Conservation (phyloP, 2,329 filamentous ascomycete genomes). For the Ophidiomyces ophidiicola region DNA sequence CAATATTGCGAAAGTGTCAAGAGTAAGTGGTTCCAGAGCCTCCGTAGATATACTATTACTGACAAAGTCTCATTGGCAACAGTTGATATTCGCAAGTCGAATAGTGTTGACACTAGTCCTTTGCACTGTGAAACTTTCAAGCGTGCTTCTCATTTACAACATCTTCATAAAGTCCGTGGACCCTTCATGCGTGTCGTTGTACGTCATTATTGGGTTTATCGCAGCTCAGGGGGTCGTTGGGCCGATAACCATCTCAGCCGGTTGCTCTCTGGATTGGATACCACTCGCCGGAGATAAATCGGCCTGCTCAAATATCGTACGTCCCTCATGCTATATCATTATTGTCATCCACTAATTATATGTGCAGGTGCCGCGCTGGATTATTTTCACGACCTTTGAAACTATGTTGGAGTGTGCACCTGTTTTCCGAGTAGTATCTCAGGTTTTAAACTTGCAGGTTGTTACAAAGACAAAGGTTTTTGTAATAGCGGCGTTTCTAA, state of each 20-base stretch:
- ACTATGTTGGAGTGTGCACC: conserved; percentile 2
- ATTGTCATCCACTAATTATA: background rate
- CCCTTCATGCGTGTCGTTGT: background rate
- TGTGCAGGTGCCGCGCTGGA: conserved; percentile 4
- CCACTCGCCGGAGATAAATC: background rate
- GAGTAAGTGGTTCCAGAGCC: background rate
- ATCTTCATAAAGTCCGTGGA: conserved; percentile 6
- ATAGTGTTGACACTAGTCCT: conserved; percentile 5
- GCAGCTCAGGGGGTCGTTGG: conserved; percentile 1
- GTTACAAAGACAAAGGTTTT: background rate
- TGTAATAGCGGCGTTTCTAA: conserved; percentile 3
- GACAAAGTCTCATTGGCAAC: background rate
- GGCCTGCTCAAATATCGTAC: background rate
- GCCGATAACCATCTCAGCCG: background rate
- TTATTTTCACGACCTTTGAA: conserved; percentile 6
- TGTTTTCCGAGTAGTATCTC: background rate
- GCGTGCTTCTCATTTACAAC: conserved; percentile 2
- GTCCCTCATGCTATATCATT: background rate
- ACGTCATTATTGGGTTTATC: background rate
- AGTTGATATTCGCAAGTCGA: conserved; percentile 7
- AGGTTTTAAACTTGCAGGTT: background rate
- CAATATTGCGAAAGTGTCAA: conserved; percentile 2
- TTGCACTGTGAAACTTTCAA: conserved; percentile 5
- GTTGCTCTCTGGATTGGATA: background rate
- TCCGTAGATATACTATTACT: background rate